Evolutionary conservation across 176 grass and related monocot species (phyloP).

Genomic region (Oryza coarctata): DNA sequence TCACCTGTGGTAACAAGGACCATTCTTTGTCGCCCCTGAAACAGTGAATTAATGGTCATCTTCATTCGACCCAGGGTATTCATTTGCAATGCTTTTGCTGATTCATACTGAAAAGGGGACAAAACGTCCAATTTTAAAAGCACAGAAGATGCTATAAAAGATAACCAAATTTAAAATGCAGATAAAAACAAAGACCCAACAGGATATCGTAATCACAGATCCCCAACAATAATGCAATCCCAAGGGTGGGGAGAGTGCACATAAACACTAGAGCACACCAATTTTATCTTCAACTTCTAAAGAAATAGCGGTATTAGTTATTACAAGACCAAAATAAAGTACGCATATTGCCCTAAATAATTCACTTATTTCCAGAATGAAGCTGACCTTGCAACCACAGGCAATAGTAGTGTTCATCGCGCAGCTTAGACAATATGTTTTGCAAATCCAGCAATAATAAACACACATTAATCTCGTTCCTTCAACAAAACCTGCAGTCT

Average conservation of each 20-base stretch:
- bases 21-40: constrained; percentile 8
- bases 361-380: not conserved
- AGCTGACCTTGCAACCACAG: constrained; percentile 75
- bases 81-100: constrained; percentile 54
- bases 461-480: constrained; percentile 8
- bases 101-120: constrained; percentile 68
- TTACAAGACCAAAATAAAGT: not conserved
- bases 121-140: not conserved
- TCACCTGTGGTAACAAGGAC: constrained; percentile 38
- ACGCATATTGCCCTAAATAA: not conserved
- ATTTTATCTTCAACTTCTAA: not conserved
- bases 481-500: not conserved
- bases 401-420: constrained; percentile 68
- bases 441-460: constrained; percentile 65
- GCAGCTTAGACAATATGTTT: constrained; percentile 67
- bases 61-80: constrained; percentile 70
- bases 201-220: not conserved
- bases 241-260: not conserved
- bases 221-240: not conserved
- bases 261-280: not conserved
- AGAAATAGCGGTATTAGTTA: not conserved
- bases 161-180: not conserved
- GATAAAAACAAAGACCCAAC: not conserved
- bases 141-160: not conserved
- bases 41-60: constrained; percentile 76